Base-by-base conservation (phyloP, 345 rosid genomes). In the Citrus hindsii region DNA sequence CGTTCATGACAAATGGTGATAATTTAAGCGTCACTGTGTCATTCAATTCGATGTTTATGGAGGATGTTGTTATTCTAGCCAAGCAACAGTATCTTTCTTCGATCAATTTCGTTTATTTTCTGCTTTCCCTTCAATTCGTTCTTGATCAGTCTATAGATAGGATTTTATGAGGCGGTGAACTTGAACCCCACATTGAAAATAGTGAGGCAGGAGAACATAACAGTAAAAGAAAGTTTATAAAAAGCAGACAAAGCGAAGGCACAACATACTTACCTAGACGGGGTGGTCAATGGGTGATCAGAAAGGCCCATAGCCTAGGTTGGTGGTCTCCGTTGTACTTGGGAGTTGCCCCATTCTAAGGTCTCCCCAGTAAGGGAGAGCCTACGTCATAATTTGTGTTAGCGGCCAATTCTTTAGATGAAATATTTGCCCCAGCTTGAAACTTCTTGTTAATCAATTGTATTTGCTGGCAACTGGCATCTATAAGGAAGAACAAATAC, bases 381-480 rank as follows among this genome's bases (percentile, higher is more conserved):
- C 83, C 84, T 85, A 73, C 84, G 81, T 76, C 83, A 81, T 59
- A 82, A 79, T 79, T 78, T 82, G 79, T 82, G 76, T 48, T 2
- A 82, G 84, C 0, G 76, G 81, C 66, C 7, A 62, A 61, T 58
- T 58, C 27, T n/a, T 6, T 21, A 22, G 61, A 13, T 16, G 55
- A 16, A 51, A 51, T 51, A 9, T 42, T 42, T 42, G 13, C 14
- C 48, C 48, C 48, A 10, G 4, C 48, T 42, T 42, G 14, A 42
- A 46, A 13, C 0, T 46, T 12, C 0, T 46, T 13, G 1, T 46
- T 46, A 46, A 3, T 10, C 5, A 46, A 46, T 13, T 46, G 51
- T 3, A 12, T 3, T 46, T 12, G 51, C 1, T 40, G 13, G 46
- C 13, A 9, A 1, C 3, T 0, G 13, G 46, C 46, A 9, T 40